Conservation (phyloP, 768 basidiomycete species). For the Termitomyces heimii region DNA sequence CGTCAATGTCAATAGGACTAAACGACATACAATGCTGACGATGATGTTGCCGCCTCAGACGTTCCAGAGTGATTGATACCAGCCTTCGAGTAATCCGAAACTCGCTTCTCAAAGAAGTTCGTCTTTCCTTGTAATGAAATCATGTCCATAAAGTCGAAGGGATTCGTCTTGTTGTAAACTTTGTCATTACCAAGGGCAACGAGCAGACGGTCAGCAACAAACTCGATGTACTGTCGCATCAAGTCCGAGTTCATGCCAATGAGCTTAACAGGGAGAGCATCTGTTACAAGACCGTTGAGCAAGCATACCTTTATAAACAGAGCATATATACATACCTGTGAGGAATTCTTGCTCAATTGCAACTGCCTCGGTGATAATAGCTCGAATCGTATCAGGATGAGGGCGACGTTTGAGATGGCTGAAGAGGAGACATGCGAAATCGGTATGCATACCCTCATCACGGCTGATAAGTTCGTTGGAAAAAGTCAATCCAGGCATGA, state of each 20-base stretch:
- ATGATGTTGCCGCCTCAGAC: constrained; percentile 6
- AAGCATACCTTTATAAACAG: too few species aligned
- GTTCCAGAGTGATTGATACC: constrained; percentile 38
- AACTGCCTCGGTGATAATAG: constrained; percentile 80
- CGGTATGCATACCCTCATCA: constrained; percentile 96
- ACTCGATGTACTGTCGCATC: constrained; percentile 93
- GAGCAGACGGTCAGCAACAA: constrained; percentile 86
- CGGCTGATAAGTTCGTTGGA: constrained; percentile 96
- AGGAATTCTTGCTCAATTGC: constrained; percentile 83
- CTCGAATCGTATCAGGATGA: constrained; percentile 67
- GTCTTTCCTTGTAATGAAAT: constrained; percentile 96
- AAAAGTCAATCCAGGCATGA: constrained; percentile 97
- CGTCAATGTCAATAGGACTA: neutral
- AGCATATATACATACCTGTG: constrained; percentile 41
- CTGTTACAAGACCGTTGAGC: constrained; percentile 24
- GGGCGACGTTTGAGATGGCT: constrained; percentile 77
- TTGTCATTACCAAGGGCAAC: constrained; percentile 82
- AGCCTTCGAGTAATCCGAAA: constrained; percentile 78
- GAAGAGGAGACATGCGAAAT: constrained; percentile 91
- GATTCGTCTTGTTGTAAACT: constrained; percentile 71
- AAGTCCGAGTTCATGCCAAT: constrained; percentile 90
- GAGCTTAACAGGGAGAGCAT: constrained; percentile 79
- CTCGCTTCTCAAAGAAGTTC: constrained; percentile 95
- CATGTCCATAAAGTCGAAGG: constrained; percentile 94
- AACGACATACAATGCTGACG: constrained; percentile 10